Base-by-base conservation (phyloP, 2,329 filamentous ascomycete species). In the Diaporthe citri region DNA sequence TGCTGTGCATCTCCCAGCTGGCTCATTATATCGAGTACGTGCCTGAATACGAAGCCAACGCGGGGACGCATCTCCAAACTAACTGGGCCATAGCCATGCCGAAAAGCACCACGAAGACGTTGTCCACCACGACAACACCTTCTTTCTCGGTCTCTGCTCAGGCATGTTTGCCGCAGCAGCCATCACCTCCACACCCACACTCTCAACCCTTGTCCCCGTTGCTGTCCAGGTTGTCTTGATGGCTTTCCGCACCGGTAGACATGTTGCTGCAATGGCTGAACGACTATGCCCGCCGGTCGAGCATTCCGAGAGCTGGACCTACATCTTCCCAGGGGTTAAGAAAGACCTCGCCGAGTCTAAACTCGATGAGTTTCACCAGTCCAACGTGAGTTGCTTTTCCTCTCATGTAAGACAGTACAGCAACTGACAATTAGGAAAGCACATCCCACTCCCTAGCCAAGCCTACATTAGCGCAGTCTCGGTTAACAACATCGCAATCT, bases 151-250 rank as follows among this genome's bases (percentile, higher is more conserved):
- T 74, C 87, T 94, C 57, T 94, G 92, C 85, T 93, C 91, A 55
- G 93, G 93, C 70, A 86, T 93, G 31, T 90, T 94, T 78, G 92
- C 92, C n/a, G 92, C 91, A n/a, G 86, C 90, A 17, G 92, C 91
- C 22, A 89, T 94, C 74, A 89, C 92, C 17, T 91, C 90, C 31
- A 88, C 92, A 43, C 89, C 88, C 75, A 92, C 90, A 8, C 84
- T 93, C 64, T 90, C 89, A 25, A 87, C 90, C 62, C 84, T 94
- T 48, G 85, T 93, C 31, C 88, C 88, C 9, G 85, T 94, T 69
- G 92, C 89, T 70, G 87, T 92, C 22, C 90, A 93, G 80, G 87
- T 90, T 36, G 90, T 93, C 34, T 86, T 92, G 77, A 87, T 94
- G 80, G 90, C 92, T 57, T 94, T 94, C 85, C 88, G 92, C 76